Evolutionary conservation across 2,329 filamentous ascomycete genomes (phyloP).

Genomic region (Rutstroemia sydowiana): DNA sequence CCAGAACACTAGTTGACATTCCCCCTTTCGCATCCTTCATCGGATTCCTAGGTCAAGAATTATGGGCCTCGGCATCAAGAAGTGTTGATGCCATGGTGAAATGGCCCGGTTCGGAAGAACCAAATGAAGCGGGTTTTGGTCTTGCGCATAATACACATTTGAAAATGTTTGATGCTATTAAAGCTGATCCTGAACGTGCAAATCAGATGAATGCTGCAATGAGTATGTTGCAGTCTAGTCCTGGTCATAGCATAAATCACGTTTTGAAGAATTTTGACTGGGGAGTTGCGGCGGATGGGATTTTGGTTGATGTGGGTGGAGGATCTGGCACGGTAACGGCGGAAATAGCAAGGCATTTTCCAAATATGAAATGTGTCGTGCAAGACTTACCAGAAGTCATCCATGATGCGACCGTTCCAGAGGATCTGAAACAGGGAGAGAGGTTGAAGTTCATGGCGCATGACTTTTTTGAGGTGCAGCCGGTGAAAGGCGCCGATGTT

Average conservation of each 20-base stretch:
- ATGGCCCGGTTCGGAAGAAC: slow-evolving; percentile 10
- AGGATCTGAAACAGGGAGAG: background rate
- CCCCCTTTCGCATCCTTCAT: background rate
- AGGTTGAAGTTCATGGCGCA: background rate
- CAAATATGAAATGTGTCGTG: background rate
- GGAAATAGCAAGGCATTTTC: background rate
- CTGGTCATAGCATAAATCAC: background rate
- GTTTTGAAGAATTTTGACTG: background rate
- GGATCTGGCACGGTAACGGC: background rate
- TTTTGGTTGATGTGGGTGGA: background rate
- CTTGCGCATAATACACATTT: background rate
- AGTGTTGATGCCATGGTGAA: slow-evolving; percentile 11
- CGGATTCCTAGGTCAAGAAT: slow-evolving; percentile 3
- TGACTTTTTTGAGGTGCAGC: slow-evolving; percentile 19
- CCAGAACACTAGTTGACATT: background rate
- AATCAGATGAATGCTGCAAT: slow-evolving; percentile 3
- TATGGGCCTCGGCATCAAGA: slow-evolving; percentile 2
- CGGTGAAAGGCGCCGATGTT: slow-evolving; percentile 25
- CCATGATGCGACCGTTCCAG: background rate
- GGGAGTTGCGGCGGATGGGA: background rate
- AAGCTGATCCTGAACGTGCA: background rate
- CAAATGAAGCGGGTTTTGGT: slow-evolving; percentile 6
- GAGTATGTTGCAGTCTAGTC: slow-evolving; percentile 1
- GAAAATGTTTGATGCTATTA: background rate
- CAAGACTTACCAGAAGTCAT: background rate